These are phyloP conservation scores for Oenanthe javanica DNA, from an alignment of 140 eudicot species.

Conservation along the genomic window DNA sequence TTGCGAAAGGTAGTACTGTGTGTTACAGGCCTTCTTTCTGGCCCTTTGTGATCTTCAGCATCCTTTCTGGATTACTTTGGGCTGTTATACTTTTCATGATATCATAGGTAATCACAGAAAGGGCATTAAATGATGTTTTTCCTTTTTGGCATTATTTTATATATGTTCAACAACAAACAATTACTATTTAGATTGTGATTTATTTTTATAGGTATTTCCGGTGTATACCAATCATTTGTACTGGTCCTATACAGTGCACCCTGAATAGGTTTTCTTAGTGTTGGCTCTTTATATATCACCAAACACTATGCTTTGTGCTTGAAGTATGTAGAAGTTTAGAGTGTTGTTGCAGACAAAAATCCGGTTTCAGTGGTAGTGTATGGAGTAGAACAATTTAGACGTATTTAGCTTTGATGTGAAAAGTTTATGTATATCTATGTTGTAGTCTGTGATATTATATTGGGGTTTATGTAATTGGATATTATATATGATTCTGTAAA, in stretches of 20 bases:
- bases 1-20: conserved; percentile 40
- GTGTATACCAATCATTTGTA: background rate
- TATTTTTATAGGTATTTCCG: background rate
- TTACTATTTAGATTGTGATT: background rate
- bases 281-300: background rate
- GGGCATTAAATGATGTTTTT: background rate
- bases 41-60: conserved; percentile 57
- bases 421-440: background rate
- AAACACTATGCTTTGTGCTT: background rate
- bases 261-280: background rate
- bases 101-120: conserved; percentile 37
- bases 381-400: background rate
- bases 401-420: background rate
- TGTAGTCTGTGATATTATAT: background rate
- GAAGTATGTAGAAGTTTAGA: background rate
- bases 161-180: background rate
- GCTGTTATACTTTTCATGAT: conserved; percentile 39
- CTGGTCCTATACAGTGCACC: background rate
- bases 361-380: background rate
- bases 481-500: no score
- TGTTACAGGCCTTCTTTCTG: conserved; percentile 51
- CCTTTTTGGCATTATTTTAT: background rate
- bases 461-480: no score
- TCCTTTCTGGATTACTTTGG: conserved; percentile 58
- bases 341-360: background rate